phyloP scores from a whole-genome alignment of 164 flowering plant species.

The Kingdonia uniflora region DNA sequence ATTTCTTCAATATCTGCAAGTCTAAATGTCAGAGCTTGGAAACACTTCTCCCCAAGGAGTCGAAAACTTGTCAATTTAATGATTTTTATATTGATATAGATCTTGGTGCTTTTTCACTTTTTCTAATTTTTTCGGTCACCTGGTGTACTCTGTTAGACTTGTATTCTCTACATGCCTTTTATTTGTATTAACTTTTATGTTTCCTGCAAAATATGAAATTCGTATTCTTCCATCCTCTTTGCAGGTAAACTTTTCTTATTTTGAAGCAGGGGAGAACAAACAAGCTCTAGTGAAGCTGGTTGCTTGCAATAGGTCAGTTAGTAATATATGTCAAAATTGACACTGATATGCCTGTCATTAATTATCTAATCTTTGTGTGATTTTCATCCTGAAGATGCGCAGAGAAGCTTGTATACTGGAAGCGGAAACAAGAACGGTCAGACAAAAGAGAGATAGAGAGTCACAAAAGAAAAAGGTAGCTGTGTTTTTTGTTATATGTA shows the following conservation, averaged over 20 bases:
- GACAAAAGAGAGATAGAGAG: constrained; percentile 33
- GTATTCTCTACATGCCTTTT: too few relatives aligned
- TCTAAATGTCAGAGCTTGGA: too few relatives aligned
- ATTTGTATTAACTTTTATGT: background rate
- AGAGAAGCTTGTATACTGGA: constrained; percentile 63
- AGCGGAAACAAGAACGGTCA: constrained; percentile 45
- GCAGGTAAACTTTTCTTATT: constrained; percentile 87
- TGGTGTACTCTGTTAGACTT: too few relatives aligned
- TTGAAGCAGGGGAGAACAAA: constrained; percentile 93
- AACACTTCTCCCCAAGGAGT: too few relatives aligned
- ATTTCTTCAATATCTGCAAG: too few relatives aligned
- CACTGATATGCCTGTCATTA: background rate
- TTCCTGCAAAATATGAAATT: constrained; percentile 5
- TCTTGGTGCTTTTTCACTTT: too few relatives aligned
- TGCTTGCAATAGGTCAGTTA: constrained; percentile 55
- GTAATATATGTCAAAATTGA: background rate
- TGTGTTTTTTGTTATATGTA: background rate
- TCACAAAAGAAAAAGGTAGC: constrained; percentile 45
- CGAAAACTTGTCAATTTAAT: too few relatives aligned
- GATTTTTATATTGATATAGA: too few relatives aligned
- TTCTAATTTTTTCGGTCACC: too few relatives aligned
- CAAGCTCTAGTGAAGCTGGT: constrained; percentile 93
- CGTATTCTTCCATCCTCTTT: constrained; percentile 5
- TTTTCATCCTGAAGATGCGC: constrained; percentile 48
- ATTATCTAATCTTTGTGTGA: constrained; percentile 5